These are phyloP conservation scores for Glonium stellatum DNA, from an alignment of 495 filamentous ascomycete genomes.

Conservation along the genomic window DNA sequence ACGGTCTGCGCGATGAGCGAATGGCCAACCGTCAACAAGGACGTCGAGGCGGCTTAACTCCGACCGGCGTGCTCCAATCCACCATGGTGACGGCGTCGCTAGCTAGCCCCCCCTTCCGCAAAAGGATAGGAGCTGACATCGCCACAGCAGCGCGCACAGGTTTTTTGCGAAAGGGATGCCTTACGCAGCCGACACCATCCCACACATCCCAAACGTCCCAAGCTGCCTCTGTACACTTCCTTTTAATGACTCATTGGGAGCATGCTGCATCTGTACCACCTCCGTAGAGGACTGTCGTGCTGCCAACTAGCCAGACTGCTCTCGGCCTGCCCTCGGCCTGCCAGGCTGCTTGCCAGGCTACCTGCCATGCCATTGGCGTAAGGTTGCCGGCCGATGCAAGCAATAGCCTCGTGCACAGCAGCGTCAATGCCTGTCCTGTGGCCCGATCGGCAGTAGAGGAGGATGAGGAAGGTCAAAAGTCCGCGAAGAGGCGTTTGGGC, in stretches of 20 bases:
- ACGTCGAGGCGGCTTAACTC: background rate
- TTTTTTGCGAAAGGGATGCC: background rate
- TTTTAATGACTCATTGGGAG: background rate
- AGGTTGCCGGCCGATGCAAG: background rate
- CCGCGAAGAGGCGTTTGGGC: background rate
- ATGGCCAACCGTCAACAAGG: background rate
- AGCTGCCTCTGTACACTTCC: background rate
- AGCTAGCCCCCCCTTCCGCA: background rate
- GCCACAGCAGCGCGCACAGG: background rate
- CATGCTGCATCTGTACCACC: background rate
- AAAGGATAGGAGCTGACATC: background rate
- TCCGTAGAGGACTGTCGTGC: too few species aligned
- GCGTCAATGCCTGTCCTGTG: background rate
- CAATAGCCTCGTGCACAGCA: background rate
- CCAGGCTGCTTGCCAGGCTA: background rate
- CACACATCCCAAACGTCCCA: background rate
- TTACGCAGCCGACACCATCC: background rate
- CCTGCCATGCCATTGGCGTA: background rate
- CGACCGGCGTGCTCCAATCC: background rate
- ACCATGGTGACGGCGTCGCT: background rate
- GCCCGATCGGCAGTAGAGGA: background rate
- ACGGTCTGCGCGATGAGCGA: background rate
- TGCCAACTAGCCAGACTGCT: background rate
- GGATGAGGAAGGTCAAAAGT: background rate
- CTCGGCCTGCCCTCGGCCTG: background rate